These are phyloP conservation scores for Aspergillus fructus DNA, from an alignment of 2,329 filamentous ascomycete genomes.

Conservation along the genomic window DNA sequence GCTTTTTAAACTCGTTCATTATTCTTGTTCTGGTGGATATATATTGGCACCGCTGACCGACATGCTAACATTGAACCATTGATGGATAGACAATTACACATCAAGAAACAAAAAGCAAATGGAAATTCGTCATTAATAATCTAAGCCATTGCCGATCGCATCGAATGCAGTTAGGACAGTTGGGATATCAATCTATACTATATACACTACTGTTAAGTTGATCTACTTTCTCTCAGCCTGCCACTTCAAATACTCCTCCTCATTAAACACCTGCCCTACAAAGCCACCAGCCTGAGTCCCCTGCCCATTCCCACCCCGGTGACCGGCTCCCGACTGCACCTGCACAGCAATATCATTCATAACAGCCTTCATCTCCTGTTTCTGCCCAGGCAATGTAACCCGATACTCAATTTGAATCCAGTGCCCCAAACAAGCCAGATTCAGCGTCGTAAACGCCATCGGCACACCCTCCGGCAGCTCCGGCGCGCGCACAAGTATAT, in stretches of 20 bases:
- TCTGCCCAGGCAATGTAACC: neutral
- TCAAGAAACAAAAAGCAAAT: too few relatives aligned
- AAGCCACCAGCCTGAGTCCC: neutral
- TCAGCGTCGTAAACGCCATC: neutral
- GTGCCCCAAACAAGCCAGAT: neutral
- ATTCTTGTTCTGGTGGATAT: too few relatives aligned
- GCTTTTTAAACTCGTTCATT: too few relatives aligned
- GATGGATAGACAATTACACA: too few relatives aligned
- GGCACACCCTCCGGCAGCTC: neutral
- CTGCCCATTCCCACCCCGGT: neutral
- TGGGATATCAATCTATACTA: neutral
- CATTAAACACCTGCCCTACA: neutral
- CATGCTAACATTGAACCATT: too few relatives aligned
- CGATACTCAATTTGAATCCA: neutral
- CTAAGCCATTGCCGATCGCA: neutral
- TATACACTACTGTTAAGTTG: neutral
- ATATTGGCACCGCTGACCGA: too few relatives aligned
- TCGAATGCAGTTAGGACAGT: neutral
- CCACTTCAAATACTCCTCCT: neutral
- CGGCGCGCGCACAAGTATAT: too few relatives aligned
- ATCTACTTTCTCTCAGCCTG: neutral
- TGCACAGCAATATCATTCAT: neutral
- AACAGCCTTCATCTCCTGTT: neutral
- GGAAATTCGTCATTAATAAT: too few relatives aligned
- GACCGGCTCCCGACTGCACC: neutral